These are phyloP conservation scores for Lasiodiplodia sp. DNA, from an alignment of 2,329 filamentous ascomycete genomes.

Conservation along the genomic window DNA sequence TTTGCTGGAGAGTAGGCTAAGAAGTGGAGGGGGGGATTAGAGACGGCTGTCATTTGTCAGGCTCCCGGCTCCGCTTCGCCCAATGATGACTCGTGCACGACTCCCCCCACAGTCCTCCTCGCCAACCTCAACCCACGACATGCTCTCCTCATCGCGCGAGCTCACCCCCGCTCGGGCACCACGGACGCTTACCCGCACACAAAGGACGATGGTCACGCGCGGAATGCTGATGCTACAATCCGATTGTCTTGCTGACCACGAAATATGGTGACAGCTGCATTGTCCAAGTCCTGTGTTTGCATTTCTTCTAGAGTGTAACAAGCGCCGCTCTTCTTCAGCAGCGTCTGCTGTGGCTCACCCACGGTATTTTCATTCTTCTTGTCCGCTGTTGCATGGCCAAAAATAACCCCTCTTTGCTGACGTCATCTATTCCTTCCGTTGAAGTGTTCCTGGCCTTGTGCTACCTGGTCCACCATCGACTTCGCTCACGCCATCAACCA, in stretches of 20 bases:
- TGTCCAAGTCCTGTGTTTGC: neutral
- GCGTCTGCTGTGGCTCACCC: no score
- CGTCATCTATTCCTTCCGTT: neutral
- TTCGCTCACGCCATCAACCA: neutral
- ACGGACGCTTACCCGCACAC: neutral
- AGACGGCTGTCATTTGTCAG: neutral
- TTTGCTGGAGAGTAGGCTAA: neutral
- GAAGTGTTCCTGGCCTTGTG: neutral
- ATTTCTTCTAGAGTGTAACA: no score
- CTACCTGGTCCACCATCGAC: neutral
- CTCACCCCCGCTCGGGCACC: neutral
- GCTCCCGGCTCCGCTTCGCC: neutral
- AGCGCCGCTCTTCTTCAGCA: no score
- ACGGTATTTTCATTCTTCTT: neutral
- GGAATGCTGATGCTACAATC: neutral
- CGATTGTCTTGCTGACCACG: neutral
- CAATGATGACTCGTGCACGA: constrained; percentile 3
- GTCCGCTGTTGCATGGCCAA: neutral
- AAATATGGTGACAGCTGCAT: neutral
- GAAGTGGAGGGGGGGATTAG: constrained; percentile 17
- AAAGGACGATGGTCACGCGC: neutral
- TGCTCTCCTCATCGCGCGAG: neutral
- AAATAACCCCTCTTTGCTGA: neutral
- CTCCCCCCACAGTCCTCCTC: neutral
- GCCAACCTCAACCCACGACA: no score